These are phyloP conservation scores for Leptomonas seymouri DNA, from an alignment of 208 protist genomes.

Conservation along the genomic window DNA sequence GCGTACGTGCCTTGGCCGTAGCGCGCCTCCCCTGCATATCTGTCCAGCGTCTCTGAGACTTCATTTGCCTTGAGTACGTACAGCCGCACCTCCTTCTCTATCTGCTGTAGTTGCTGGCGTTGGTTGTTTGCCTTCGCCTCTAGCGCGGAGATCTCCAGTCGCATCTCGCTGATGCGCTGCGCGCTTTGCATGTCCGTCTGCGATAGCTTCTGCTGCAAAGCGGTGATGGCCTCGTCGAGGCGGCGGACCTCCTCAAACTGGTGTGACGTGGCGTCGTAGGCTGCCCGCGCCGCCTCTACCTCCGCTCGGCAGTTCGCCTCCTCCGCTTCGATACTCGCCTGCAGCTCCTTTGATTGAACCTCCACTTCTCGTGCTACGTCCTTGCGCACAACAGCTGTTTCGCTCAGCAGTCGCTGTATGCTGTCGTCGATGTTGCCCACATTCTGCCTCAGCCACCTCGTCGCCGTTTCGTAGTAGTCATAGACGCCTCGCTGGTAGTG, in stretches of 20 bases:
- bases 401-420: slow-evolving; percentile 54
- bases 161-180: slow-evolving; percentile 74
- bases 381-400: slow-evolving; percentile 68
- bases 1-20: slow-evolving; percentile 43
- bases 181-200: slow-evolving; percentile 62
- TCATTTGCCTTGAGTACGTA: slow-evolving; percentile 57
- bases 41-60: slow-evolving; percentile 47
- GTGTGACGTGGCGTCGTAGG: slow-evolving; percentile 42
- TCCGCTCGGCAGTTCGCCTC: slow-evolving; percentile 31
- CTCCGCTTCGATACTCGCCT: slow-evolving; percentile 47
- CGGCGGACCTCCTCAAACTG: slow-evolving; percentile 60
- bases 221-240: slow-evolving; percentile 58
- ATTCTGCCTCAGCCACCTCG: slow-evolving; percentile 61
- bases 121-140: slow-evolving; percentile 59
- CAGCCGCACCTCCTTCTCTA: slow-evolving; percentile 62
- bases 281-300: slow-evolving; percentile 47
- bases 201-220: slow-evolving; percentile 50
- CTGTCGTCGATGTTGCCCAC: slow-evolving; percentile 53
- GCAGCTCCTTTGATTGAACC: slow-evolving; percentile 38
- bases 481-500: slow-evolving; percentile 72
- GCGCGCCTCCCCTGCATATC: slow-evolving; percentile 60
- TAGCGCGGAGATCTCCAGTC: slow-evolving; percentile 68
- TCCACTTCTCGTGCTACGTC: slow-evolving; percentile 55
- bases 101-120: slow-evolving; percentile 53
- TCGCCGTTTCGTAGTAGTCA: slow-evolving; percentile 68